phyloP scores from a whole-genome alignment of 1,139 yeast species.

The Lipomyces yarrowii region DNA sequence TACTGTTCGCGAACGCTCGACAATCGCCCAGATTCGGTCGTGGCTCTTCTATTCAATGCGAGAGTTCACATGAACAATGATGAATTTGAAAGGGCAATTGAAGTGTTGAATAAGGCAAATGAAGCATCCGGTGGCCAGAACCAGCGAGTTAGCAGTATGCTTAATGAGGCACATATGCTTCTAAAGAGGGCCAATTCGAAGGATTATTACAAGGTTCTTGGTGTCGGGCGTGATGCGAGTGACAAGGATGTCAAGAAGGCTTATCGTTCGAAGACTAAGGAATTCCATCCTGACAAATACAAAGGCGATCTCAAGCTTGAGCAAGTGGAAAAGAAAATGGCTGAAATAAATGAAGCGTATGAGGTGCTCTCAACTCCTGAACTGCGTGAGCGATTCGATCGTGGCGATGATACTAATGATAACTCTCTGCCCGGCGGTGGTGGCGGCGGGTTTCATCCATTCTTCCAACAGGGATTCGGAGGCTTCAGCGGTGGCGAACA shows the following conservation, averaged over 20 bases:
- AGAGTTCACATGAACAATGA: conserved; percentile 49
- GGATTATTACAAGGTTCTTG: conserved; percentile 83
- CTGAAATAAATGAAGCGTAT: conserved; percentile 90
- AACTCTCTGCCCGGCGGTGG: conserved; percentile 25
- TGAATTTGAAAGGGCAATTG: conserved; percentile 51
- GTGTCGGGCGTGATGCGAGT: conserved; percentile 66
- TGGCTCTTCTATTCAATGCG: conserved; percentile 52
- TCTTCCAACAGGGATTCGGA: conserved; percentile 18
- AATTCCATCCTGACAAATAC: conserved; percentile 90
- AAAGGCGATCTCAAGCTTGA: conserved; percentile 69
- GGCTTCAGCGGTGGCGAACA: conserved; percentile 16
- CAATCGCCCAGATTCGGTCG: conserved; percentile 48
- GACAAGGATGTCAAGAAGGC: conserved; percentile 78
- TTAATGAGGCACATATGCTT: conserved; percentile 56
- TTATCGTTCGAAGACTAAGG: conserved; percentile 73
- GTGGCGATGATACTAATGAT: conserved; percentile 55
- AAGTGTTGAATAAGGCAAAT: conserved; percentile 47
- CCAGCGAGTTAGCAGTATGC: conserved; percentile 52
- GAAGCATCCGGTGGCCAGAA: conserved; percentile 50
- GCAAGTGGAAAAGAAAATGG: conserved; percentile 80
- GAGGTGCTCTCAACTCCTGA: conserved; percentile 76
- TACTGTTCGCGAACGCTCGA: conserved; percentile 47
- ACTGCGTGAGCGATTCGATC: conserved; percentile 64
- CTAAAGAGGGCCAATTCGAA: conserved; percentile 57
- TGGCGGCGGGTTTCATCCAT: conserved; percentile 18